Conservation (phyloP, 2,329 filamentous ascomycete genomes). For the Acrocalymma vagum region DNA sequence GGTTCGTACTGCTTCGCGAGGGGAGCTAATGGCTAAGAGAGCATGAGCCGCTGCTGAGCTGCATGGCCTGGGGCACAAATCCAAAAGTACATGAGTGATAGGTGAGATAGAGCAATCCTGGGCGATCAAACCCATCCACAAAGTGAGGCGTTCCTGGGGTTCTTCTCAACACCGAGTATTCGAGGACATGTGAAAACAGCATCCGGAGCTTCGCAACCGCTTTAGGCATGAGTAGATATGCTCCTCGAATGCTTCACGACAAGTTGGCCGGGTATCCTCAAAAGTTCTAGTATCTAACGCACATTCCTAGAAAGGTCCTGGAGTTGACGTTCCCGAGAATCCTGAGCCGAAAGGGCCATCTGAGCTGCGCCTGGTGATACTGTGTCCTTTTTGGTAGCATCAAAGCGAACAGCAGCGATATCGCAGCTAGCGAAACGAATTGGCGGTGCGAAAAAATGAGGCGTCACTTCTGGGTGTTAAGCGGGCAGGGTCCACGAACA, state of each 20-base stretch:
- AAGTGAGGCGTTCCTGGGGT: slow-evolving; percentile 30
- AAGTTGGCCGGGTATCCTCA: too few relatives aligned
- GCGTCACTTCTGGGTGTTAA: slow-evolving; percentile 28
- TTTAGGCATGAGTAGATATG: slow-evolving; percentile 3
- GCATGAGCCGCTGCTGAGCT: slow-evolving; percentile 4
- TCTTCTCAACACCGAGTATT: slow-evolving; percentile 1
- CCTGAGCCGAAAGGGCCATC: too few relatives aligned
- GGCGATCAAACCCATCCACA: slow-evolving; percentile 15
- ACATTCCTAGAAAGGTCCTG: too few relatives aligned
- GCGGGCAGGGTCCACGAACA: slow-evolving; percentile 30
- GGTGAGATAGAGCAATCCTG: slow-evolving; percentile 8
- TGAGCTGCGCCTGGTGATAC: slow-evolving; percentile 12
- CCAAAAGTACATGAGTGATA: slow-evolving; percentile 6
- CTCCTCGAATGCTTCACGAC: slow-evolving; percentile 10
- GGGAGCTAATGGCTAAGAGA: slow-evolving; percentile 9
- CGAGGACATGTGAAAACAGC: too few relatives aligned
- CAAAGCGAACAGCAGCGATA: slow-evolving; percentile 27
- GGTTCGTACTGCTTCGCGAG: neutral
- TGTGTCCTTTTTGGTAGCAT: slow-evolving; percentile 9
- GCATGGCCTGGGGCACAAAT: slow-evolving; percentile 5
- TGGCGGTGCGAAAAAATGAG: slow-evolving; percentile 31
- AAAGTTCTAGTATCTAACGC: too few relatives aligned
- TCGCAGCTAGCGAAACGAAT: slow-evolving; percentile 28
- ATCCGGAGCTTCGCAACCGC: too few relatives aligned
- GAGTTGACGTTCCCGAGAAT: too few relatives aligned